Percentiles rank a stretch among this genome's conserved stretches.
Evolutionary conservation across 2,329 filamentous ascomycete genomes (phyloP).

Genomic region (Endocalyx cinctus): DNA sequence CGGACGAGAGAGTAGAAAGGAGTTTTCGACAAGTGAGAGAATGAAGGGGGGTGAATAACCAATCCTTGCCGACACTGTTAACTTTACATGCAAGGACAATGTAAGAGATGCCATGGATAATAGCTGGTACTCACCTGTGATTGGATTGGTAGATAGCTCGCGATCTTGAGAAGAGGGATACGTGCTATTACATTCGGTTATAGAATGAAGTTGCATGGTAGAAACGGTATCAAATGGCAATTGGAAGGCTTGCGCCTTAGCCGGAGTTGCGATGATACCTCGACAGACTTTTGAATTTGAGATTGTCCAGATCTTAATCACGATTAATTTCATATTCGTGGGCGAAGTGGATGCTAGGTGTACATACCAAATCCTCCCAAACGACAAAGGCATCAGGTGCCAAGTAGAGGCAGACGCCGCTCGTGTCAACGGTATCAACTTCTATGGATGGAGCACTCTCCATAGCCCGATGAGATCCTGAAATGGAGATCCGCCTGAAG

Average conservation of each 20-base stretch:
- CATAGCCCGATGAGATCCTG: conserved; percentile 25
- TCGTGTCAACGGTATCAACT: conserved; percentile 36
- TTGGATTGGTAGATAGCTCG: conserved; percentile 36
- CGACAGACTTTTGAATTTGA: conserved; percentile 37
- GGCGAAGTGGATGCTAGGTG: not conserved
- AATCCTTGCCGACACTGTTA: no score
- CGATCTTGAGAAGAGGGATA: conserved; percentile 33
- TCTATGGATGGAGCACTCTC: conserved; percentile 32
- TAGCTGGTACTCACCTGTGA: conserved; percentile 37
- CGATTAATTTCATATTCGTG: conserved; percentile 7
- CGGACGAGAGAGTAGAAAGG: conserved; percentile 50
- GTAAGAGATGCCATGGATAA: conserved; percentile 2
- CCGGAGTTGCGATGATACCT: conserved; percentile 51
- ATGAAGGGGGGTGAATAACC: conserved; percentile 38
- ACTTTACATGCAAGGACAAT: conserved; percentile 7
- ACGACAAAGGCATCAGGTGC: conserved; percentile 49
- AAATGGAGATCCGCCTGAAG: conserved; percentile 46
- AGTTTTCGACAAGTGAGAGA: conserved; percentile 22
- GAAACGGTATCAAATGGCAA: conserved; percentile 34
- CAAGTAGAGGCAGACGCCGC: conserved; percentile 46
- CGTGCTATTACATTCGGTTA: conserved; percentile 40
- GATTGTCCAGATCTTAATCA: conserved; percentile 37
- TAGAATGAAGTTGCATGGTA: conserved; percentile 29
- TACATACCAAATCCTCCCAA: conserved; percentile 48
- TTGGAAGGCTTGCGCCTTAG: conserved; percentile 46